Evolutionary conservation across 2,329 filamentous ascomycete species (phyloP).

Genomic region (Fusarium xylarioides): DNA sequence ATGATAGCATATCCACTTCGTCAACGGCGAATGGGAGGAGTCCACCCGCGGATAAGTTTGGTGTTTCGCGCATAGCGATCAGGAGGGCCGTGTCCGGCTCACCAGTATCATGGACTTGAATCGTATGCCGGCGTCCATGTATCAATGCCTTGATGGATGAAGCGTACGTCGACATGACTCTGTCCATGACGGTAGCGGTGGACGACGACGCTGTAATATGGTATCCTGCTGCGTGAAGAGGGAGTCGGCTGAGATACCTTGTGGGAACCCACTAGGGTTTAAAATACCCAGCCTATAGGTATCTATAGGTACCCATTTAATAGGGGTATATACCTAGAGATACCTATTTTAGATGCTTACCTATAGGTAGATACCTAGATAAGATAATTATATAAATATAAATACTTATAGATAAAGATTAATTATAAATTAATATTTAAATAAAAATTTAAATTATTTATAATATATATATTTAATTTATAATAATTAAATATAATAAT

Average conservation of each 20-base stretch:
- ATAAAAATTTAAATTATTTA: too few species aligned
- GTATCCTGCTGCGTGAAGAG: background rate
- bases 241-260: background rate
- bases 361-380: too few species aligned
- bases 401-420: too few species aligned
- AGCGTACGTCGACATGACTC: background rate
- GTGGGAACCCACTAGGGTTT: background rate
- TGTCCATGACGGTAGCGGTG: background rate
- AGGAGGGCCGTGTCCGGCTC: background rate
- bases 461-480: too few species aligned
- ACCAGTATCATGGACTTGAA: fast-evolving
- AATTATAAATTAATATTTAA: too few species aligned
- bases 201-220: background rate
- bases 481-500: too few species aligned
- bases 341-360: too few species aligned
- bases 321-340: too few species aligned
- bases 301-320: too few species aligned
- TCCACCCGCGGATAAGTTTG: background rate
- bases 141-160: background rate
- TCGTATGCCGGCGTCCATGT: background rate
- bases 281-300: too few species aligned
- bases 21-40: background rate
- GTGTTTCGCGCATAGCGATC: background rate
- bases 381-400: too few species aligned
- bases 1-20: background rate